phyloP scores from a whole-genome alignment of 148 eudicot species.

The Mesembryanthemum crystallinum region DNA sequence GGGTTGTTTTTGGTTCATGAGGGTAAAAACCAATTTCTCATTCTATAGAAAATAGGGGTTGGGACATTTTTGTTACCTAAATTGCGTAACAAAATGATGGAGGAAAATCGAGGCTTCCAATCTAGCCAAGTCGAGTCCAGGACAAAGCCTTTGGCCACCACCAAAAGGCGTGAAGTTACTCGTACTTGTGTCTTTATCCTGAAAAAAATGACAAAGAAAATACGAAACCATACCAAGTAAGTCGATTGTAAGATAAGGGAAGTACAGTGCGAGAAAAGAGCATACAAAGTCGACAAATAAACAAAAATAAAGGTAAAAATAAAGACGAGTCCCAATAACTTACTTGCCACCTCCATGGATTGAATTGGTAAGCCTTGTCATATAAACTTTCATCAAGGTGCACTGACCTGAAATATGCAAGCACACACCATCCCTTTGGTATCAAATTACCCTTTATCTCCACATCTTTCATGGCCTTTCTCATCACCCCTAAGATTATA shows the following conservation, averaged over 20 bases:
- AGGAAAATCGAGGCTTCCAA: conserved; percentile 84
- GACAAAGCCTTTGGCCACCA: conserved; percentile 93
- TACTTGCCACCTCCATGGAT: conserved; percentile 98
- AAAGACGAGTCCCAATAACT: conserved; percentile 13
- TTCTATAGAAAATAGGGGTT: too few relatives aligned
- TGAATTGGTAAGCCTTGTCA: conserved; percentile 58
- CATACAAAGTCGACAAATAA: too few relatives aligned
- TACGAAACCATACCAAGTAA: too few relatives aligned
- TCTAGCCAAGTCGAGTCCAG: conserved; percentile 88
- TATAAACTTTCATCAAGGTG: conserved; percentile 64
- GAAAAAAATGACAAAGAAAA: neutral
- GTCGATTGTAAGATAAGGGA: too few relatives aligned
- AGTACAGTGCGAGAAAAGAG: too few relatives aligned
- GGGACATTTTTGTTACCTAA: conserved; percentile 42
- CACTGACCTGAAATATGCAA: conserved; percentile 74
- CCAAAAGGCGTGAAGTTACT: conserved; percentile 89
- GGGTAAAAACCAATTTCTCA: too few relatives aligned
- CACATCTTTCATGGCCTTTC: conserved; percentile 84
- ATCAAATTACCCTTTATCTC: conserved; percentile 75
- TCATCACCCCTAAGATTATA: conserved; percentile 74
- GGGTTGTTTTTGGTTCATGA: too few relatives aligned
- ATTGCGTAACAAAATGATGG: conserved; percentile 77
- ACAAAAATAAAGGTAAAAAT: too few relatives aligned
- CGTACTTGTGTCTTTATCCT: conserved; percentile 57
- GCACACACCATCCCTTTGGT: conserved; percentile 87